A percentile compares a stretch with the other conserved stretches of the same genome.
Evolutionary conservation across 306 rosid genomes (phyloP).

Genomic region (Trifolium subterraneum): DNA sequence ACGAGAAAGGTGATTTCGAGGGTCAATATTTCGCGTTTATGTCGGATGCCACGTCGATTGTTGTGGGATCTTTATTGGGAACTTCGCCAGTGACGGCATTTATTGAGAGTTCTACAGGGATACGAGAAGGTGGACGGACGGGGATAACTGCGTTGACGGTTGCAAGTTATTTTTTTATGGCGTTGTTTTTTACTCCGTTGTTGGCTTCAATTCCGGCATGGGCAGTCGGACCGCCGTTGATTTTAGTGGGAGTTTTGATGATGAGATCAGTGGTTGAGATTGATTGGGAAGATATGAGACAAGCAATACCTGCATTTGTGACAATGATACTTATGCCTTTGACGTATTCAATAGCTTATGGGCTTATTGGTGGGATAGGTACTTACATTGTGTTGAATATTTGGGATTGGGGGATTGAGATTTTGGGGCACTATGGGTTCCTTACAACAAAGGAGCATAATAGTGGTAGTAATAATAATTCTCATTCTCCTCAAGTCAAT

Average conservation of each 20-base stretch:
- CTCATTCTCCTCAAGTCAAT: slow-evolving; percentile 39
- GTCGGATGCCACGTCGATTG: slow-evolving; percentile 95
- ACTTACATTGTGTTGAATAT: slow-evolving; percentile 68
- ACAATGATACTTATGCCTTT: slow-evolving; percentile 85
- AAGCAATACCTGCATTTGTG: slow-evolving; percentile 92
- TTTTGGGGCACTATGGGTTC: slow-evolving; percentile 48
- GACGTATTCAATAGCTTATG: slow-evolving; percentile 91
- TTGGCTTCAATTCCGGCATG: slow-evolving; percentile 96
- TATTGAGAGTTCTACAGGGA: slow-evolving; percentile 90
- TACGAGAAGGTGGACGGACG: slow-evolving; percentile 91
- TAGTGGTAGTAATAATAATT: background rate
- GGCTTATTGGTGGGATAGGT: slow-evolving; percentile 91
- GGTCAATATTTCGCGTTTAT: slow-evolving; percentile 95
- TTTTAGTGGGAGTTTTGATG: slow-evolving; percentile 93
- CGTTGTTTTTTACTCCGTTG: slow-evolving; percentile 90
- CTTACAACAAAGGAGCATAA: slow-evolving; percentile 19
- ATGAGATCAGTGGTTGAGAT: slow-evolving; percentile 93
- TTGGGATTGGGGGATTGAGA: slow-evolving; percentile 65
- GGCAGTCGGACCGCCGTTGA: slow-evolving; percentile 99
- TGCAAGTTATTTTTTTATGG: slow-evolving; percentile 66
- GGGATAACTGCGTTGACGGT: slow-evolving; percentile 88
- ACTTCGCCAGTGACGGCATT: slow-evolving; percentile 95
- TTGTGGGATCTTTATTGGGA: slow-evolving; percentile 81
- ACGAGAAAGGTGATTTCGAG: slow-evolving; percentile 72
- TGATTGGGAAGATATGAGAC: slow-evolving; percentile 89